Evolutionary conservation across 179 eudicot genomes (phyloP).

Genomic region (Spinacia oleracea): DNA sequence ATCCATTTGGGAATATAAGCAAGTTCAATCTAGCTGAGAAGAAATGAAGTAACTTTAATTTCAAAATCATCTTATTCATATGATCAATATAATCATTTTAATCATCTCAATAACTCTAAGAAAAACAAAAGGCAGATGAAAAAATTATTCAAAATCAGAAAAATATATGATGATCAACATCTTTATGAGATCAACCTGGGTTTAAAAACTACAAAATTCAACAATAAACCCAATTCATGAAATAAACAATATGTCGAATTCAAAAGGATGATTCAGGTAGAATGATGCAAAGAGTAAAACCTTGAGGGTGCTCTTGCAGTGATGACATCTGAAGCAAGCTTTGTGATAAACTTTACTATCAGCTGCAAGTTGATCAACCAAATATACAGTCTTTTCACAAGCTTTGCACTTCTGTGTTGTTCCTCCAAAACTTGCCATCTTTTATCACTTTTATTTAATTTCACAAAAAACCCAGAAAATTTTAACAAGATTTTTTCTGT

Average conservation of each 20-base stretch:
- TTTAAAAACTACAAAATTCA: too few relatives aligned
- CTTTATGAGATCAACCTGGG: background rate
- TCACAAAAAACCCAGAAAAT: background rate
- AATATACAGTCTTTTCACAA: conserved; percentile 86
- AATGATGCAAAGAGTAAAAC: conserved; percentile 22
- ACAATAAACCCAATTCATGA: background rate
- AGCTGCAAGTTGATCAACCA: conserved; percentile 82
- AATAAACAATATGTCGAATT: background rate
- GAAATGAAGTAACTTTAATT: background rate
- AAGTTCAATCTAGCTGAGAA: background rate
- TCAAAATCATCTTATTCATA: background rate
- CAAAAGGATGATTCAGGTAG: too few relatives aligned
- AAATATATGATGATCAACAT: background rate
- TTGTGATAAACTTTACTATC: conserved; percentile 76
- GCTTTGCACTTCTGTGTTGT: conserved; percentile 92
- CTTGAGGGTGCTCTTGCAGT: conserved; percentile 92
- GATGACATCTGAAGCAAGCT: conserved; percentile 91
- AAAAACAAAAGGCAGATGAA: background rate
- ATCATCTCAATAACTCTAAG: background rate
- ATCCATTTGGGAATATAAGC: background rate
- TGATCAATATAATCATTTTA: background rate
- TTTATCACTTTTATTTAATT: background rate
- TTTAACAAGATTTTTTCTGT: background rate
- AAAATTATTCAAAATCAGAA: background rate
- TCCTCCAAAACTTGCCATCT: conserved; percentile 76